Evolutionary conservation across 2,329 filamentous ascomycete species (phyloP), one percentile per base, ranked within the genome.

Genomic region (Bimuria novae-zelandiae): DNA sequence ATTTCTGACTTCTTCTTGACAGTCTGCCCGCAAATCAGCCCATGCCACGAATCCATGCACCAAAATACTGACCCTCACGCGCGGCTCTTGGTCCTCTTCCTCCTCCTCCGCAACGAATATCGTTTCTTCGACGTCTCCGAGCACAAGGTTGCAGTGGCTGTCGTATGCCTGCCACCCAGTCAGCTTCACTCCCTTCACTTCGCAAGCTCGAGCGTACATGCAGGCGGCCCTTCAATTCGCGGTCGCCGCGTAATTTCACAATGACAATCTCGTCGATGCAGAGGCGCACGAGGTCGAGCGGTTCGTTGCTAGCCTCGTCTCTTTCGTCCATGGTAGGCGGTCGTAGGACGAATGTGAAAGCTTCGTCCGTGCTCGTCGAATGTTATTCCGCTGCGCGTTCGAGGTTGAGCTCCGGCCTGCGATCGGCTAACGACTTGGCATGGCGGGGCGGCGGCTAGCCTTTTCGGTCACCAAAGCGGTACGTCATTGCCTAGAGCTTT

Each of bases 1-100:
- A 99, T 99, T 74, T 97, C 94, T 37, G 92, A 95, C 75, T 97
- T 95, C 77, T 96, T 96, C 79, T 93, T 96, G 58, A 94, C 86
- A 12, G 92, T 96, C 89, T 96, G 45, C 37, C 27, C 36, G 23
- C 4, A 49, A 21, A 19, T 47, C 21, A 55, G 54, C 29, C 6
- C 29, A 23, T 39, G 33, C 40, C 41, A 33, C 40, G 32, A 27
- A 7, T 25, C 14, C 8, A 16, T 41, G 30, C 11, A 16, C 23
- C 27, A 16, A 7, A 23, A 12, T 17, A 51, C 46, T 43, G n/a
- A 55, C 59, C 49, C 66, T 58, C 45, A 71, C 67, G 43, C 63
- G 61, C 25, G 67, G 62, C 57, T 83, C 88, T 52, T 89, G 87
- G 19, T 91, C 89, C 14, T 88, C 85, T 35, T 95, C 90, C 12